Evolutionary conservation across 1,139 yeast species (phyloP).

Genomic region (Hemisphaericaspora subhashii): DNA sequence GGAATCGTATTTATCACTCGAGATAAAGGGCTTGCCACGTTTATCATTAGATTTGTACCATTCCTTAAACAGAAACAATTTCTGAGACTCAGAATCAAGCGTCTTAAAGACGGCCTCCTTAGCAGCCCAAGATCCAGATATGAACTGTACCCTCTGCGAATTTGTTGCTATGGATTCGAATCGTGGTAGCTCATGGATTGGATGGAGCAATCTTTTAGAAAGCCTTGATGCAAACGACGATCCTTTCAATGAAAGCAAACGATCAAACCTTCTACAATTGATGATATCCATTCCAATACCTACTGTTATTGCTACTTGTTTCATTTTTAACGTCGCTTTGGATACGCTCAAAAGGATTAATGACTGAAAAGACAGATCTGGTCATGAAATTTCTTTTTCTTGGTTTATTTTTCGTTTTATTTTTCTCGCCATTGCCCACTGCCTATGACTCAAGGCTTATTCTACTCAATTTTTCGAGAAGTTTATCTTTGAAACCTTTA

Average conservation of each 20-base stretch:
- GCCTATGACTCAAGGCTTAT: too few species aligned
- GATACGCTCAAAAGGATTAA: too few species aligned
- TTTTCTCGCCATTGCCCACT: neutral
- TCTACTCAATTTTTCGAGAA: too few species aligned
- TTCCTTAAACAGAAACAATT: conserved; percentile 50
- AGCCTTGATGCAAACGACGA: conserved; percentile 39
- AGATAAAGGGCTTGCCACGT: conserved; percentile 42
- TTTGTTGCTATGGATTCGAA: conserved; percentile 22
- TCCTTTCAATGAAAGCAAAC: conserved; percentile 32
- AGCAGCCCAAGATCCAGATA: conserved; percentile 71
- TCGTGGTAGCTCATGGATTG: conserved; percentile 41
- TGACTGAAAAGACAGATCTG: too few species aligned
- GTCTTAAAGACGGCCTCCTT: conserved; percentile 77
- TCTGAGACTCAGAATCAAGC: conserved; percentile 50
- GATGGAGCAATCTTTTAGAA: conserved; percentile 51
- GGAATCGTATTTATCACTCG: conserved; percentile 27
- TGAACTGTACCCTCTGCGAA: conserved; percentile 19
- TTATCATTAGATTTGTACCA: conserved; percentile 55
- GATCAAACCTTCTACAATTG: conserved; percentile 47
- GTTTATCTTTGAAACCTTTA: too few species aligned
- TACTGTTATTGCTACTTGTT: conserved; percentile 15
- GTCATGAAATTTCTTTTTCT: neutral
- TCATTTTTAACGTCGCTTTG: conserved; percentile 11
- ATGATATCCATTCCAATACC: conserved; percentile 71
- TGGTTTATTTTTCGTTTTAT: neutral